Conservation (phyloP, 352 stramenopile species). For the Globisporangium megalacanthum region DNA sequence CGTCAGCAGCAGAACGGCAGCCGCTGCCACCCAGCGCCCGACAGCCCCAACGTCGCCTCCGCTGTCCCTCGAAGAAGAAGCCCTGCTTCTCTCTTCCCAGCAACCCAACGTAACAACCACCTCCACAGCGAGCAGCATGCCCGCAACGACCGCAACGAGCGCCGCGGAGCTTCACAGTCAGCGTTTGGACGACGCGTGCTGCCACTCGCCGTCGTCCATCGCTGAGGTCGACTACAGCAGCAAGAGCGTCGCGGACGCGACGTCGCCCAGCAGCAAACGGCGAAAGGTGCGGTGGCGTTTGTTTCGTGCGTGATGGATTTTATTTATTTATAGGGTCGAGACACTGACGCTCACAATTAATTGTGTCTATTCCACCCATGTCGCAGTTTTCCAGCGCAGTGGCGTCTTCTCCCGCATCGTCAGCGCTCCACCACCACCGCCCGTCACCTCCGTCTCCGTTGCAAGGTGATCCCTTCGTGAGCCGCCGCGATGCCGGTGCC, state of each 20-base stretch:
- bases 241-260: not conserved
- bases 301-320: not conserved
- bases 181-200: slow-evolving; percentile 29
- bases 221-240: slow-evolving; percentile 38
- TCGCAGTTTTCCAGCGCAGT: not conserved
- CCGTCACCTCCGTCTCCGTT: slow-evolving; percentile 2
- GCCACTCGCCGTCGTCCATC: slow-evolving; percentile 61
- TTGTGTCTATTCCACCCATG: not conserved
- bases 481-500: slow-evolving; percentile 19
- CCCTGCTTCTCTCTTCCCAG: not conserved
- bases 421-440: not conserved
- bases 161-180: slow-evolving; percentile 19
- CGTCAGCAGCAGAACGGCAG: too few relatives aligned
- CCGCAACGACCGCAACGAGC: slow-evolving; percentile 23
- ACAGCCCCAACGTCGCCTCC: too few relatives aligned
- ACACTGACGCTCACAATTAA: not conserved
- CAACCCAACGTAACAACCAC: not conserved
- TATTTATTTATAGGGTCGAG: not conserved
- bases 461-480: slow-evolving; percentile 20
- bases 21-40: too few relatives aligned
- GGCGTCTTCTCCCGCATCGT: slow-evolving; percentile 7
- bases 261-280: slow-evolving; percentile 1
- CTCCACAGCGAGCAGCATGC: slow-evolving; percentile 13
- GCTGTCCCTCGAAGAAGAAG: not conserved
- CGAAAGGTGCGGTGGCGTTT: slow-evolving; percentile 26